Evolutionary conservation across 305 asterid genomes (phyloP).

Genomic region (Fraxinus sp.): DNA sequence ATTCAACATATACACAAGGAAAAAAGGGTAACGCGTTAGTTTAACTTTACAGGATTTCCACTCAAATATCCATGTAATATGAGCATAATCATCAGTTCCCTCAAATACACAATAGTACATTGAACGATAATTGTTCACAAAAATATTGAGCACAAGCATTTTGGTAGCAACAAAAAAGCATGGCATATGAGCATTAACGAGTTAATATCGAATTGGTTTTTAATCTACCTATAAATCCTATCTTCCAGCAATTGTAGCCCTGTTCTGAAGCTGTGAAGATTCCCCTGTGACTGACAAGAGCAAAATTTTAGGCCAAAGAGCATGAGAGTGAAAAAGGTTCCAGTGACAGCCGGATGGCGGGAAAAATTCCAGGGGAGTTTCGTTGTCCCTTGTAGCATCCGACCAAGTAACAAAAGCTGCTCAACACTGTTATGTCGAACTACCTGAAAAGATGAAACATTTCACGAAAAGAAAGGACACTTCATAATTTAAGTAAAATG

Average conservation of each 20-base stretch:
- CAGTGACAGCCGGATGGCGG: conserved; percentile 91
- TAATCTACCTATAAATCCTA: conserved; percentile 76
- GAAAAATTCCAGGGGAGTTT: conserved; percentile 86
- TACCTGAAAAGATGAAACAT: conserved; percentile 50
- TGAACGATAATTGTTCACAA: neutral
- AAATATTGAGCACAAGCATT: neutral
- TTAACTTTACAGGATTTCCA: neutral
- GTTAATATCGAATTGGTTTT: conserved; percentile 6
- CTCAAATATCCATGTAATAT: neutral
- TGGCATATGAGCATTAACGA: neutral
- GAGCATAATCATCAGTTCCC: neutral
- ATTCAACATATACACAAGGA: neutral
- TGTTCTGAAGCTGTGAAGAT: conserved; percentile 70
- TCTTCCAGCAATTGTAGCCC: conserved; percentile 99
- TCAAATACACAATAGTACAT: neutral
- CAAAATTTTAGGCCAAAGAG: conserved; percentile 93
- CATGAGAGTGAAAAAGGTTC: conserved; percentile 95
- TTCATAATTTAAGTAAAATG: neutral
- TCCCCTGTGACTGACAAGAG: conserved; percentile 85
- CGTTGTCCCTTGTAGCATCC: conserved; percentile 96
- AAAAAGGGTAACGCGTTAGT: neutral
- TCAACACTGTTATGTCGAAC: conserved; percentile 92
- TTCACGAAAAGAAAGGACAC: neutral
- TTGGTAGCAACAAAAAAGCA: neutral
- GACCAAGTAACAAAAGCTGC: conserved; percentile 91